Percentiles rank a stretch among this genome's conserved stretches.
phyloP scores from a whole-genome alignment of 345 rosid genomes.

The Sonneratia alba region DNA sequence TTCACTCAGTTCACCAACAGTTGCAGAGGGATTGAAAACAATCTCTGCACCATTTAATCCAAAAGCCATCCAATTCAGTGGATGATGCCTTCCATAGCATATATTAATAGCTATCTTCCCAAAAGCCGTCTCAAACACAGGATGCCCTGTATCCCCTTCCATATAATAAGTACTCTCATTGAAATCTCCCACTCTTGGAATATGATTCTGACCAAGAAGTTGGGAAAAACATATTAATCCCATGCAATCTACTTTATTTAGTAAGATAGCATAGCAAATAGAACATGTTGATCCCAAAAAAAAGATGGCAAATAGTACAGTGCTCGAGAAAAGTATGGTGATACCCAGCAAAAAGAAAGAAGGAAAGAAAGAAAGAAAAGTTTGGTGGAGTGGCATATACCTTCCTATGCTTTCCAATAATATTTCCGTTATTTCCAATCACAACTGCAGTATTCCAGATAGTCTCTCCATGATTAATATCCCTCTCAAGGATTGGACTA shows the following conservation, averaged over 20 bases:
- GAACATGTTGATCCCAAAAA: no score
- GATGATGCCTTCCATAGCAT: constrained; percentile 97
- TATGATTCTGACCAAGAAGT: constrained; percentile 61
- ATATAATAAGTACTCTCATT: constrained; percentile 96
- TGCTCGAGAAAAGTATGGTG: no score
- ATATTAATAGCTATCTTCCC: constrained; percentile 85
- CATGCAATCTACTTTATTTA: background rate
- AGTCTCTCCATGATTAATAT: constrained; percentile 77
- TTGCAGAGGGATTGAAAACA: constrained; percentile 97
- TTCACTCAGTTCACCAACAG: constrained; percentile 94
- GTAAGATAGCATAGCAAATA: background rate
- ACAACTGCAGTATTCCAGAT: constrained; percentile 89
- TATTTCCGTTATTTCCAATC: constrained; percentile 79
- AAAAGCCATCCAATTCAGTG: constrained; percentile 90
- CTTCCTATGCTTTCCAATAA: constrained; percentile 93
- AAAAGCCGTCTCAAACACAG: constrained; percentile 84
- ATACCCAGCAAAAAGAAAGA: no score
- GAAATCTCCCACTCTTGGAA: constrained; percentile 95
- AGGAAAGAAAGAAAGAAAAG: background rate
- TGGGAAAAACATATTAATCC: background rate
- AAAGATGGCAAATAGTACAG: no score
- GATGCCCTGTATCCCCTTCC: constrained; percentile 97
- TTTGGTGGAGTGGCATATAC: constrained; percentile 21
- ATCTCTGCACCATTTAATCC: constrained; percentile 97
- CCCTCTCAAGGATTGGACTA: constrained; percentile 91